Base-by-base conservation (phyloP, 2,329 filamentous ascomycete genomes). In the Cryphonectria naterciae region DNA sequence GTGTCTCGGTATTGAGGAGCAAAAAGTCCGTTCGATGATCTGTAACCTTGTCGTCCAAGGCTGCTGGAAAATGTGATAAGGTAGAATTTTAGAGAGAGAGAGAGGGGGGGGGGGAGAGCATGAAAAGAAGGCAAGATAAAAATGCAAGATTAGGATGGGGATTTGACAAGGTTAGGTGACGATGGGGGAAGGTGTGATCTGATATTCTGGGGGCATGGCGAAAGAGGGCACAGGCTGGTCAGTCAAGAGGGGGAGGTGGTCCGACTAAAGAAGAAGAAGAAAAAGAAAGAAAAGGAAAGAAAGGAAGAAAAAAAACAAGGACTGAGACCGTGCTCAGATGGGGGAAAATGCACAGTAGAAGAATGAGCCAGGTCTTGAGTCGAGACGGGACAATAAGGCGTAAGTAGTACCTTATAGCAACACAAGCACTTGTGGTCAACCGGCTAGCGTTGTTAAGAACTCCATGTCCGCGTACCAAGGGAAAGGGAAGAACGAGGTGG, bases 81-180 rank as follows among this genome's bases (percentile, higher is more conserved):
- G 35, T 35, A 39, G 22, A 35, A 6, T n/a, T n/a, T 2, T n/a
- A 49, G 46, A 49, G 43, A 46, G 17, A 46, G 43, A 32, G 13
- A 39, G 32, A 10, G 37, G 10, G 37, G 10, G 37, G 2, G 37
- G 10, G 37, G 10, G 8, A 39, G 37, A n/a, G 35, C 13, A 22
- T 22, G 35, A 39, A 19, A 39, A 17, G 22, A n/a, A 15, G 35
- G 22, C 35, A 7, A 61, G 58, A 61, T 10, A 25, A 39, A n/a
- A 8, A 39, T 61, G 17, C 22, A 22, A 61, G 58, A 39, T n/a
- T 39, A 39, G 35, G 32, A 61, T 61, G 58, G 19, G 28, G 58
- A 35, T 37, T 17, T 39, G 58, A 66, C 66, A 67, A 67, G 69
- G 69, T 68, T 41, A 43, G 28, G 22, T 65, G 58, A 67, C 61